Evolutionary conservation across 2,329 filamentous ascomycete species (phyloP).

Genomic region (Penicillium sp.): DNA sequence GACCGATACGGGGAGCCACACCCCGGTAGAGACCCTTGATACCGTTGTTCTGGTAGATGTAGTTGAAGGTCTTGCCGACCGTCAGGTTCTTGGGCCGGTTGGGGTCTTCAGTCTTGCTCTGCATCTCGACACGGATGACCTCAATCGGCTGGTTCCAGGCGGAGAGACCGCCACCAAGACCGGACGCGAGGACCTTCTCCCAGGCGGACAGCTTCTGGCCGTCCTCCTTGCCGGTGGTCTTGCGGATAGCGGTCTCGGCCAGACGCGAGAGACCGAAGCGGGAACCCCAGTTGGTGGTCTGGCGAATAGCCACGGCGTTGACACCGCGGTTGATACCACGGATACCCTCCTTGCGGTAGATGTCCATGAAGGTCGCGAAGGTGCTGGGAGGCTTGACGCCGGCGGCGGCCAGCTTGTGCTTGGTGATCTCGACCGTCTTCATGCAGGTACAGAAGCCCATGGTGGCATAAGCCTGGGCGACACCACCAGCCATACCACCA

Average conservation of each 20-base stretch:
- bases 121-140: constrained; percentile 99
- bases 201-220: constrained; percentile 71
- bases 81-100: constrained; percentile 99
- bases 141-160: constrained; percentile 99
- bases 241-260: constrained; percentile 84
- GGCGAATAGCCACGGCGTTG: constrained; percentile 95
- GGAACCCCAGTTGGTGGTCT: constrained; percentile 99
- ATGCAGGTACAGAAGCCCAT: constrained; percentile 99
- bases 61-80: constrained; percentile 74
- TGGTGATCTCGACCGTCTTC: constrained; percentile 99
- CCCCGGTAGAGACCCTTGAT: constrained; percentile 92
- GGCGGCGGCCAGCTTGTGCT: constrained; percentile 84
- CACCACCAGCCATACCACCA: constrained; percentile 89
- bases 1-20: constrained; percentile 87
- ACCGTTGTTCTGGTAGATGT: constrained; percentile 90
- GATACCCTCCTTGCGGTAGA: constrained; percentile 92
- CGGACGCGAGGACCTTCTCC: constrained; percentile 88
- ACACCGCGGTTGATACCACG: constrained; percentile 97
- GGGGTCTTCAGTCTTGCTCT: constrained; percentile 96
- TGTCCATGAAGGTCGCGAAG: constrained; percentile 93
- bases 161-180: constrained; percentile 86
- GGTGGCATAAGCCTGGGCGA: constrained; percentile 97
- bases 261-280: constrained; percentile 92
- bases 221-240: constrained; percentile 72
- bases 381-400: constrained; percentile 87